Percentiles rank a stretch among this genome's conserved stretches.
Conservation (phyloP, 345 rosid species). For the Iberis pinnata region DNA sequence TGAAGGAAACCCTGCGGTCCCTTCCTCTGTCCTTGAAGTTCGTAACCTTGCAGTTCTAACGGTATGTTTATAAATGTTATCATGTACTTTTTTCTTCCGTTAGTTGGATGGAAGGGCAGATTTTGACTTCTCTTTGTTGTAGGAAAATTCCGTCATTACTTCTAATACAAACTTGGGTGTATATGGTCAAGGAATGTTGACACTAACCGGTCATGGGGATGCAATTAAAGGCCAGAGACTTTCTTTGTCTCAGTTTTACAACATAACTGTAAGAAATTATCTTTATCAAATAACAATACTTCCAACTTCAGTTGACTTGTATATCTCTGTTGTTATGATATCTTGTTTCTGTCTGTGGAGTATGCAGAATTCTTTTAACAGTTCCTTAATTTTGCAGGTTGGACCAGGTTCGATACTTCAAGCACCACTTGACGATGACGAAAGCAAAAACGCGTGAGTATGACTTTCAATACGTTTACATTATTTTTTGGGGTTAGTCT, state of each 20-base stretch:
- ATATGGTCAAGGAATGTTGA: constrained; percentile 89
- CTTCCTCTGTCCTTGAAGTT: constrained; percentile 88
- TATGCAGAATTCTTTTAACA: constrained; percentile 16
- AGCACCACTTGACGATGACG: constrained; percentile 73
- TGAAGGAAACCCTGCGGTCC: constrained; percentile 78
- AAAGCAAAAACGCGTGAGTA: constrained; percentile 82
- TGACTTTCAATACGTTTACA: constrained; percentile 27
- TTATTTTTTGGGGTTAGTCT: neutral
- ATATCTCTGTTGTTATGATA: constrained; percentile 11
- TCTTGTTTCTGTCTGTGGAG: constrained; percentile 17
- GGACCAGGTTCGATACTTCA: constrained; percentile 85
- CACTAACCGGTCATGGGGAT: constrained; percentile 78
- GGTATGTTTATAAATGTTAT: constrained; percentile 42
- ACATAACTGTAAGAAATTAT: constrained; percentile 69
- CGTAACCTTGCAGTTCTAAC: constrained; percentile 89
- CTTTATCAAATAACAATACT: constrained; percentile 3
- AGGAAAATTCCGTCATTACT: constrained; percentile 75
- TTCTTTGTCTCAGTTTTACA: constrained; percentile 85
- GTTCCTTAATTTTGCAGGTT: constrained; percentile 44
- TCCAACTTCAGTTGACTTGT: constrained; percentile 17
- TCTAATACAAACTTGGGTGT: constrained; percentile 84
- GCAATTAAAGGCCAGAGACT: constrained; percentile 92
- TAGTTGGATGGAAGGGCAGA: constrained; percentile 16
- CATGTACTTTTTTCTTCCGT: constrained; percentile 5
- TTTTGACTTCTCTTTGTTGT: constrained; percentile 31